These are phyloP conservation scores for Trichoderma orchidacearum DNA, from an alignment of 495 filamentous ascomycete species.

Conservation along the genomic window DNA sequence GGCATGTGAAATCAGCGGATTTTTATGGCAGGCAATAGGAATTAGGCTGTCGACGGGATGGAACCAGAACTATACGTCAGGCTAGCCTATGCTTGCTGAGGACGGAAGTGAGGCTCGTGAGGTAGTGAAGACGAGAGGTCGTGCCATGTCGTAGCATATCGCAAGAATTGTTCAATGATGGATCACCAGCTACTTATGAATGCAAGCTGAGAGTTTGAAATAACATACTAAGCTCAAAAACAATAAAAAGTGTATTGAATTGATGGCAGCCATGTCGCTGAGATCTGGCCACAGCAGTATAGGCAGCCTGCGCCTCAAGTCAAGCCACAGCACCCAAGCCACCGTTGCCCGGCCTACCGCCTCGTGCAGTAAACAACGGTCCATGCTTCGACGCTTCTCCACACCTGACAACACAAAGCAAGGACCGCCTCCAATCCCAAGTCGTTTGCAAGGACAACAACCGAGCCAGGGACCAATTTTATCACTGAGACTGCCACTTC, in stretches of 20 bases:
- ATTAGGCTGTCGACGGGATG: no score
- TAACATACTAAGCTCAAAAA: no score
- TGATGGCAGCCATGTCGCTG: neutral
- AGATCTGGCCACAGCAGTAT: neutral
- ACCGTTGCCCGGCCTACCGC: neutral
- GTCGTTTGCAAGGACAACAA: neutral
- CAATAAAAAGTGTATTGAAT: no score
- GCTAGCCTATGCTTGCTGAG: no score
- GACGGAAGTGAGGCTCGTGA: no score
- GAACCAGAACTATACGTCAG: no score
- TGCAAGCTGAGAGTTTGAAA: no score
- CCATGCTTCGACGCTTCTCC: neutral
- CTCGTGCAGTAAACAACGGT: neutral
- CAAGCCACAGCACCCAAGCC: neutral
- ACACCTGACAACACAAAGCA: neutral
- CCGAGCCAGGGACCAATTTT: neutral
- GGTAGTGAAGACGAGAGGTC: no score
- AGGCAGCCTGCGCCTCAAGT: neutral
- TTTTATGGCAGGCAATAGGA: neutral
- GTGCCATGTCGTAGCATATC: no score
- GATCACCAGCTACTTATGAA: no score
- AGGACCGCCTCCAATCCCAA: neutral
- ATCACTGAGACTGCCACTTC: neutral
- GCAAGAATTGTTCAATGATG: no score
- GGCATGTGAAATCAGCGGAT: neutral